These are phyloP conservation scores for Guadua angustifolia DNA, from an alignment of 176 grass and related monocot genomes.

Conservation along the genomic window DNA sequence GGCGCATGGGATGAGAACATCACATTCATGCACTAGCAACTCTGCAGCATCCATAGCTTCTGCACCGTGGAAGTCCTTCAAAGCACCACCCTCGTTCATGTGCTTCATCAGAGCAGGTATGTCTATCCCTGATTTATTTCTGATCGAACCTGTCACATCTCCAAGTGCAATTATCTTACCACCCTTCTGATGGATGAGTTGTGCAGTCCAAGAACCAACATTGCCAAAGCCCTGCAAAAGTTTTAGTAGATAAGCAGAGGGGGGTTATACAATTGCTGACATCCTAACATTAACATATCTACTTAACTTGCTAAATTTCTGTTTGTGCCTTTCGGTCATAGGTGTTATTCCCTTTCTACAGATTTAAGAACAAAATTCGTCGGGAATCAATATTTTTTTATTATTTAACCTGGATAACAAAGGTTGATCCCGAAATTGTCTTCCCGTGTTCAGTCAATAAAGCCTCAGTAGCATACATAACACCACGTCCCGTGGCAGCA, in stretches of 20 bases:
- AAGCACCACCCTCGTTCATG: slow-evolving; percentile 49
- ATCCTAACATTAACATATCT: slow-evolving; percentile 14
- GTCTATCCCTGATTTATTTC: slow-evolving; percentile 73
- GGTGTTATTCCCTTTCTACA: neutral
- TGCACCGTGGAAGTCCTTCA: slow-evolving; percentile 74
- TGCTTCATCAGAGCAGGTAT: slow-evolving; percentile 74
- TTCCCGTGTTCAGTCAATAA: slow-evolving; percentile 82
- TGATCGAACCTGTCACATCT: slow-evolving; percentile 79
- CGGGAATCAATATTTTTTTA: neutral
- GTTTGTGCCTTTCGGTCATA: no score
- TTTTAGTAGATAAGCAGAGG: neutral
- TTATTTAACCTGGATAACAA: slow-evolving; percentile 79
- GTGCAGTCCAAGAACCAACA: slow-evolving; percentile 93
- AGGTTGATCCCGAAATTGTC: slow-evolving; percentile 74
- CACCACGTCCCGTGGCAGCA: slow-evolving; percentile 89
- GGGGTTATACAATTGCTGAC: neutral
- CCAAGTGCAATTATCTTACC: slow-evolving; percentile 90
- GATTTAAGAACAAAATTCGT: neutral
- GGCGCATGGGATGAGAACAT: slow-evolving; percentile 88
- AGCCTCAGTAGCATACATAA: slow-evolving; percentile 78
- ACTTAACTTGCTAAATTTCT: neutral
- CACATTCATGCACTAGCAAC: slow-evolving; percentile 80
- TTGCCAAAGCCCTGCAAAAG: slow-evolving; percentile 85
- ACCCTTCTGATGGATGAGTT: slow-evolving; percentile 78
- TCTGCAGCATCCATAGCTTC: slow-evolving; percentile 65